These are phyloP conservation scores for Deuterostichococcus epilithicus DNA, from an alignment of 139 green algal species.

Conservation along the genomic window DNA sequence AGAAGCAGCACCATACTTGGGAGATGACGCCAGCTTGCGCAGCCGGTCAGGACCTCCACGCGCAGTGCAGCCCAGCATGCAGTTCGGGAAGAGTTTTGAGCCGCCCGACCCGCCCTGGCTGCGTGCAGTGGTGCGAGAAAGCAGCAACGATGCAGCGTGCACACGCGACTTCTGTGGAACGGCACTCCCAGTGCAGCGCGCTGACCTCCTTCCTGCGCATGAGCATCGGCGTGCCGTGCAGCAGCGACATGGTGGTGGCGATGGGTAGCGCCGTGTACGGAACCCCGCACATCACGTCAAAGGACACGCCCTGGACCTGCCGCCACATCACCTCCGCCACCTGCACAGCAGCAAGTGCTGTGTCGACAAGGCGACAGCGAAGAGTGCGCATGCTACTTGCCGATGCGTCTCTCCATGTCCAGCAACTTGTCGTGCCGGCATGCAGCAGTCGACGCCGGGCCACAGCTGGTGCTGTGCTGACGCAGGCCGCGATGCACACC, in stretches of 20 bases:
- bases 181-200: background rate
- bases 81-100: too few relatives aligned
- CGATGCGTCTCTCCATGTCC: background rate
- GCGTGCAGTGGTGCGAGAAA: too few relatives aligned
- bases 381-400: background rate
- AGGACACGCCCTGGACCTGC: slow-evolving; percentile 51
- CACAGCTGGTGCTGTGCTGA: background rate
- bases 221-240: slow-evolving; percentile 86
- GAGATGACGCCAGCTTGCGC: too few relatives aligned
- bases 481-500: slow-evolving; percentile 30
- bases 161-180: background rate
- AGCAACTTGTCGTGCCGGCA: background rate
- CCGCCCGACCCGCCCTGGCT: too few relatives aligned
- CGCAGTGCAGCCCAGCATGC: too few relatives aligned
- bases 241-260: slow-evolving; percentile 91
- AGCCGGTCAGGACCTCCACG: too few relatives aligned
- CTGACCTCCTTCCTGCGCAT: slow-evolving; percentile 89
- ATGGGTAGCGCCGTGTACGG: slow-evolving; percentile 99
- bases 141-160: background rate
- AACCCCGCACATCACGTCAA: slow-evolving; percentile 98
- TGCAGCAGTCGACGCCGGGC: background rate
- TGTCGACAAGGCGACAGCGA: background rate
- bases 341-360: slow-evolving; percentile 31
- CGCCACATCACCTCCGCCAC: slow-evolving; percentile 90
- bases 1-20: background rate